Percentiles rank a stretch among this genome's conserved stretches.
These are phyloP conservation scores for Suillus hirtellus DNA, from an alignment of 768 basidiomycete species.

Conservation along the genomic window DNA sequence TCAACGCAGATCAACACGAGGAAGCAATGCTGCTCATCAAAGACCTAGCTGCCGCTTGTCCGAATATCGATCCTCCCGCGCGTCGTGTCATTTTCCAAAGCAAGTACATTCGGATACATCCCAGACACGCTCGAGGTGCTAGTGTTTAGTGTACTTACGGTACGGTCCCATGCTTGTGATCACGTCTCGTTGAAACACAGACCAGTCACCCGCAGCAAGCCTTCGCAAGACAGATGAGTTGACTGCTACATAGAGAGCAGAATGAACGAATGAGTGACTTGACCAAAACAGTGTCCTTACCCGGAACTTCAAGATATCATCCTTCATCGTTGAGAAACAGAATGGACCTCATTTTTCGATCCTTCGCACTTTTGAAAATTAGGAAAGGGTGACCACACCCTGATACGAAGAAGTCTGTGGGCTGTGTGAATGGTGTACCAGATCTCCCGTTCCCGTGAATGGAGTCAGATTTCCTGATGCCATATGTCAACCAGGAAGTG, in stretches of 20 bases:
- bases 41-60: background rate
- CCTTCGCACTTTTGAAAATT: background rate
- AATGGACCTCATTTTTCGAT: background rate
- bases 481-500: background rate
- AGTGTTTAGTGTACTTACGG: background rate
- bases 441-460: background rate
- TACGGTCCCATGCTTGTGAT: background rate
- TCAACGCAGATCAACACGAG: background rate
- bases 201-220: slow-evolving; percentile 3
- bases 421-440: background rate
- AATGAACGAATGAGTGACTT: background rate
- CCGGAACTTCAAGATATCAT: background rate
- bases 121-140: background rate
- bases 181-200: background rate
- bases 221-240: background rate
- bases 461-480: background rate
- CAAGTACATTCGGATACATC: background rate
- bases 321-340: slow-evolving; percentile 2
- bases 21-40: background rate
- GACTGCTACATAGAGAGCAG: background rate
- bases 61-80: background rate
- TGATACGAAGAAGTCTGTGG: background rate
- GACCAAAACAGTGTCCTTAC: background rate
- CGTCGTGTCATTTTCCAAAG: background rate
- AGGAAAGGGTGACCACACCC: background rate